A percentile compares a stretch with the other conserved stretches of the same genome.
Conservation (phyloP, 305 asterid species). For the Coffea humblotiana region DNA sequence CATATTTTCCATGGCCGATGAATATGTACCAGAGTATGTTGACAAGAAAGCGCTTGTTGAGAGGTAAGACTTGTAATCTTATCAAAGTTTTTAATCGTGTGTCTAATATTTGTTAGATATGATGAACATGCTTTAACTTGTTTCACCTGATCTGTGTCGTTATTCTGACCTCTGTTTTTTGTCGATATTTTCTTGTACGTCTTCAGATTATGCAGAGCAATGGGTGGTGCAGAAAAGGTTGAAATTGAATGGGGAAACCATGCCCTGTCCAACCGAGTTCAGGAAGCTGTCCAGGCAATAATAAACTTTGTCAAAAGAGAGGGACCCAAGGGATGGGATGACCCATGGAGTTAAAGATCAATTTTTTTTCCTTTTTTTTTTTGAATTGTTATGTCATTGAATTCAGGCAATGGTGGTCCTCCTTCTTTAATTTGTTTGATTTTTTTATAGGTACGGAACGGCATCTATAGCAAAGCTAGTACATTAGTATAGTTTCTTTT, state of each 20-base stretch:
- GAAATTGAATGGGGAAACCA: slow-evolving; percentile 82
- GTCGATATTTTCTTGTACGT: slow-evolving; percentile 5
- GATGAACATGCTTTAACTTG: neutral
- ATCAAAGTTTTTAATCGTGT: neutral
- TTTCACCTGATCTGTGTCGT: neutral
- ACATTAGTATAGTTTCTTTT: too few species aligned
- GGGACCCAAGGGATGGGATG: slow-evolving; percentile 96
- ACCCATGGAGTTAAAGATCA: slow-evolving; percentile 65
- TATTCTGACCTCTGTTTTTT: slow-evolving; percentile 5
- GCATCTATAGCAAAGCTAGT: neutral
- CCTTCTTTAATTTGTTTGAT: neutral
- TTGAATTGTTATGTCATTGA: neutral
- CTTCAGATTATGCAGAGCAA: slow-evolving; percentile 66
- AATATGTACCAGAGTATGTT: slow-evolving; percentile 82
- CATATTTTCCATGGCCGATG: slow-evolving; percentile 92
- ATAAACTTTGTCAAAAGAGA: slow-evolving; percentile 75
- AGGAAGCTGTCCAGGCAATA: slow-evolving; percentile 77
- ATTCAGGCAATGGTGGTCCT: neutral
- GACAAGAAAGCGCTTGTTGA: slow-evolving; percentile 84
- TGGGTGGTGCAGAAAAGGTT: slow-evolving; percentile 87
- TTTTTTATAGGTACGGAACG: neutral
- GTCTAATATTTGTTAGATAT: neutral
- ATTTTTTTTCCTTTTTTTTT: slow-evolving; percentile 9
- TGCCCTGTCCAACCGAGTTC: slow-evolving; percentile 73
- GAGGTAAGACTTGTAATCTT: slow-evolving; percentile 51